Percentiles rank a stretch among this genome's conserved stretches.
Conservation (phyloP, 352 stramenopile genomes). For the Albugo laibachii region DNA sequence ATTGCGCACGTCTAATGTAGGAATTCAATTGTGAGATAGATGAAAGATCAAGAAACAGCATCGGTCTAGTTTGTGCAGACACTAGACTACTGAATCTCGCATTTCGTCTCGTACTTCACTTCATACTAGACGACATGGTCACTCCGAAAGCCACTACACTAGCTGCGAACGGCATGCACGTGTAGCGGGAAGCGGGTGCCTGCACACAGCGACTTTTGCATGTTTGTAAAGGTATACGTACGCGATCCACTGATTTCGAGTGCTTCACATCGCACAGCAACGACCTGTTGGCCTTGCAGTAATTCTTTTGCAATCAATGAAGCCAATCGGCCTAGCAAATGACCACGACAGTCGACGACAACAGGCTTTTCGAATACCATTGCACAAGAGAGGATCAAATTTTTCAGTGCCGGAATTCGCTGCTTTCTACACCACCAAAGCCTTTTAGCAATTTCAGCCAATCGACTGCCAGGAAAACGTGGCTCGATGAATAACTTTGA, state of each 20-base stretch:
- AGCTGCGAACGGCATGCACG: conserved; percentile 5
- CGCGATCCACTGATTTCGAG: conserved; percentile 96
- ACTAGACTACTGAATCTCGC: background rate
- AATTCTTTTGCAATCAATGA: conserved; percentile 99
- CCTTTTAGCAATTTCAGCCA: no score
- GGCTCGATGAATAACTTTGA: no score
- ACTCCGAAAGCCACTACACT: conserved; percentile 12
- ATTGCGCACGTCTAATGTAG: conserved; percentile 81
- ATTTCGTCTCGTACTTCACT: background rate
- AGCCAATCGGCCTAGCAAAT: conserved; percentile 95
- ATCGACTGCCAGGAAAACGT: no score
- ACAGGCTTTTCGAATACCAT: conserved; percentile 91
- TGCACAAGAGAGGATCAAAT: conserved; percentile 5
- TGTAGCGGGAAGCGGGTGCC: conserved; percentile 25
- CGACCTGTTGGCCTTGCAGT: conserved; percentile 95
- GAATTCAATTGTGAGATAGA: conserved; percentile 6
- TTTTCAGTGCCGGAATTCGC: no score
- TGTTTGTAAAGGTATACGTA: conserved; percentile 61
- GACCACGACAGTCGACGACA: conserved; percentile 96
- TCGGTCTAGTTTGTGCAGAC: background rate
- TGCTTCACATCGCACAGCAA: conserved; percentile 96
- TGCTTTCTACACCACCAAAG: no score
- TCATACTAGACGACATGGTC: conserved; percentile 43
- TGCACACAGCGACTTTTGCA: conserved; percentile 84
- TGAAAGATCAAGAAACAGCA: conserved; percentile 5